Evolutionary conservation across 2,329 filamentous ascomycete species (phyloP), one percentile per base, ranked within the genome.

Genomic region (Cercospora sesami): DNA sequence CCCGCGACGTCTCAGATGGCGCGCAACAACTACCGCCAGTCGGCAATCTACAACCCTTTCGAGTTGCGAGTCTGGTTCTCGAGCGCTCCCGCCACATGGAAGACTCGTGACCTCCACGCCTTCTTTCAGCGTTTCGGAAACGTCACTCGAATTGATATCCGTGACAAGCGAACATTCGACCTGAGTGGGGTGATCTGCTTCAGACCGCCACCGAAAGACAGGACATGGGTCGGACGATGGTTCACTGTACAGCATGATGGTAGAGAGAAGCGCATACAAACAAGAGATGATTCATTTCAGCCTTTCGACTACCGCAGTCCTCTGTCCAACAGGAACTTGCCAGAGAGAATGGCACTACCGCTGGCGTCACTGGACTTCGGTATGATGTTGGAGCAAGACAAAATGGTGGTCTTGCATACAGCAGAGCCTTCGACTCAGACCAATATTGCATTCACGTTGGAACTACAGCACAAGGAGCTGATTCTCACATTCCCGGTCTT

Each of bases 331-430:
- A 63, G 61, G 2, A 45, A 36, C 3, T 68, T 73, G 18, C 66
- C 69, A 2, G 66, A 73, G 30, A 67, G 69, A n/a, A 72, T 72
- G 59, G 67, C 30, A 4, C 21, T 77, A 2, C 66, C 71, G 16
- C 48, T 73, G 14, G 21, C 26, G 4, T 60, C 79, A 0, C 74
- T 93, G 1, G 84, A 87, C 18, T 90, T 93, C 72, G 91, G 91
- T 0, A 81, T 87, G 48, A 83, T 88, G 79, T 73, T 84, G 1
- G 79, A 83, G 1, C 83, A 86, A 4, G 80, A 79, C 2, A 81
- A 81, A 0, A 87, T 93, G 83, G 85, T 89, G 75, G 78, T 83
- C 8, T 86, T 91, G 83, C 85, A 84, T 63, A 84, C 81, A 1
- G 73, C 83, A 6, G 69, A 72, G 14, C 64, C 76, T 4, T 70